phyloP scores from a whole-genome alignment of 495 filamentous ascomycete species.

The Evansstolkia leycettana region DNA sequence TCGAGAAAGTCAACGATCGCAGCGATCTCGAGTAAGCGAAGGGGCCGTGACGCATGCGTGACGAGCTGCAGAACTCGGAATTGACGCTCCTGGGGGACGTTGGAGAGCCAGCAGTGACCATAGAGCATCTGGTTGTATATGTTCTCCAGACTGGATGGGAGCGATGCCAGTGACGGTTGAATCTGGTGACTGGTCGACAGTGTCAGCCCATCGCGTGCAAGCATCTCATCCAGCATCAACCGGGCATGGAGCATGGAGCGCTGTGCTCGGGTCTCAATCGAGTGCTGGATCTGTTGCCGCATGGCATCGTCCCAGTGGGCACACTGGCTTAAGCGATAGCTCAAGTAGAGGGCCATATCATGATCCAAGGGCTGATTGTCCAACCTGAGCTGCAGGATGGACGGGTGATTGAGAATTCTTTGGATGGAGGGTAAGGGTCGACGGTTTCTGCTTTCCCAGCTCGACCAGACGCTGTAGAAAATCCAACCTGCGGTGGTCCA shows the following conservation, averaged over 20 bases:
- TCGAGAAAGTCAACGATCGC: slow-evolving; percentile 19
- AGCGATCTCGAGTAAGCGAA: slow-evolving; percentile 38
- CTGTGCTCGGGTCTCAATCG: too few relatives aligned
- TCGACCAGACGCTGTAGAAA: slow-evolving; percentile 20
- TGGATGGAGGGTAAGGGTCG: too few relatives aligned
- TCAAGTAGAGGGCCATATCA: slow-evolving; percentile 29
- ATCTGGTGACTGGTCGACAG: slow-evolving; percentile 8
- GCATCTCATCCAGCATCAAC: slow-evolving; percentile 30
- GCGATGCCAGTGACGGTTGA: slow-evolving; percentile 9
- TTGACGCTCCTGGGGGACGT: slow-evolving; percentile 27
- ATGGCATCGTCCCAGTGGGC: too few relatives aligned
- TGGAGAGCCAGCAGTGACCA: slow-evolving; percentile 24
- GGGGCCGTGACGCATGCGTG: slow-evolving; percentile 35
- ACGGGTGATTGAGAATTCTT: slow-evolving; percentile 32
- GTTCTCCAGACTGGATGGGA: slow-evolving; percentile 27
- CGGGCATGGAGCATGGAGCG: slow-evolving; percentile 3
- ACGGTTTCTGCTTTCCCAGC: slow-evolving; percentile 25
- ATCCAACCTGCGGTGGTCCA: slow-evolving; percentile 24
- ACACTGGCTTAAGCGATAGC: slow-evolving; percentile 12
- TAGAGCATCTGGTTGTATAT: slow-evolving; percentile 34
- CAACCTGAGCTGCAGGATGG: slow-evolving; percentile 24
- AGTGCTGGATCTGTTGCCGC: too few relatives aligned
- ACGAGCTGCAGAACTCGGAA: slow-evolving; percentile 31
- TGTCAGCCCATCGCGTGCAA: slow-evolving; percentile 36
- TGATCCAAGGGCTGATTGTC: slow-evolving; percentile 22